Evolutionary conservation across 495 filamentous ascomycete genomes (phyloP).

Genomic region (Aspergillus affinis): DNA sequence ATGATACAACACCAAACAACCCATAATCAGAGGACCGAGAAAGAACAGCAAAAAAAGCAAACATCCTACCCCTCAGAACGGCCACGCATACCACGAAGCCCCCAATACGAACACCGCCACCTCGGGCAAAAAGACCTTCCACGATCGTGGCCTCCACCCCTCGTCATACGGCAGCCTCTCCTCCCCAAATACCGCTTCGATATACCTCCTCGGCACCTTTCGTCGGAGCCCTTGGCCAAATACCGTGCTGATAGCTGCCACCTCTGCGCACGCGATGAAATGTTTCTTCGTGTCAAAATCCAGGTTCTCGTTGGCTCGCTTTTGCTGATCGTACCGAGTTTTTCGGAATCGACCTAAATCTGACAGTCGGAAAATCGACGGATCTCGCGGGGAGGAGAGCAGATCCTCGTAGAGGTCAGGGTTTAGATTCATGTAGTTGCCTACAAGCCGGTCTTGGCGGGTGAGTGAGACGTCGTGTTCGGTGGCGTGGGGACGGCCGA

Average conservation of each 20-base stretch:
- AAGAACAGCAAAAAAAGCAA: no score
- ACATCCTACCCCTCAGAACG: conserved; percentile 5
- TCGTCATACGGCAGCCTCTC: conserved; percentile 20
- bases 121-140: conserved; percentile 11
- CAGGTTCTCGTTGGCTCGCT: conserved; percentile 3
- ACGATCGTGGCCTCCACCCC: conserved; percentile 18
- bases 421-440: conserved; percentile 15
- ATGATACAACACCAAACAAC: no score
- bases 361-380: background rate
- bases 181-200: conserved; percentile 18
- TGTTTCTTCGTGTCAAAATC: conserved; percentile 11
- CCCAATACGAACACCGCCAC: conserved; percentile 8
- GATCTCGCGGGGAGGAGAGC: background rate
- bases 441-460: conserved; percentile 18
- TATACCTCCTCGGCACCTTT: conserved; percentile 15
- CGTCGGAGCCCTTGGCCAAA: conserved; percentile 13
- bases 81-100: conserved; percentile 12
- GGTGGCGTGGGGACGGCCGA: conserved; percentile 17
- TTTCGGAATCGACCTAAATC: conserved; percentile 15
- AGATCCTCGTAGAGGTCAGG: conserved; percentile 11
- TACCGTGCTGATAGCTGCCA: conserved; percentile 9
- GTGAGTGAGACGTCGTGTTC: conserved; percentile 23
- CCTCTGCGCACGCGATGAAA: conserved; percentile 13
- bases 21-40: no score
- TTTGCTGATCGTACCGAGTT: conserved; percentile 13